phyloP scores from a whole-genome alignment of 83 land plant genomes.

The Picea mariana region DNA sequence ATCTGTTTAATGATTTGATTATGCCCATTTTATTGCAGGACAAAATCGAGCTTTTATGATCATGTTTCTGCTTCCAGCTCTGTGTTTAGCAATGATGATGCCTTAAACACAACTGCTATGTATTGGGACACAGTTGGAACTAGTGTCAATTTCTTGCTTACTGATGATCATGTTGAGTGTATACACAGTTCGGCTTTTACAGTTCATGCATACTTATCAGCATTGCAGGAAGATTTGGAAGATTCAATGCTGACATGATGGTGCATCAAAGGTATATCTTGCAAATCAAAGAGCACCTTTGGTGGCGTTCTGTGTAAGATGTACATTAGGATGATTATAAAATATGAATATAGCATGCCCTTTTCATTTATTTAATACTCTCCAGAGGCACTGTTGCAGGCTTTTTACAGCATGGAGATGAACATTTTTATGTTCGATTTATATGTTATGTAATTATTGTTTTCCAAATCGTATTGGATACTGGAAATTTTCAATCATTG shows the following conservation, averaged over 20 bases:
- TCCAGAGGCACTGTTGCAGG: not conserved
- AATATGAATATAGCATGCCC: not conserved
- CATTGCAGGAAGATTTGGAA: not conserved
- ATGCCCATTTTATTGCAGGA: conserved; percentile 3
- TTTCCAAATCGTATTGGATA: not conserved
- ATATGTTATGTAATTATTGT: conserved; percentile 11
- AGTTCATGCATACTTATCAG: conserved; percentile 4
- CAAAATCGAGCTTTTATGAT: not conserved
- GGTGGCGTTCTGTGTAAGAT: conserved; percentile 2
- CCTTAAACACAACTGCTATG: not conserved
- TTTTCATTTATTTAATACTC: conserved; percentile 1
- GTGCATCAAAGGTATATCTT: not conserved
- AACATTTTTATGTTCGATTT: conserved; percentile 7
- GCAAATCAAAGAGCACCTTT: not conserved
- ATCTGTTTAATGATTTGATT: not conserved
- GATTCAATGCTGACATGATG: conserved; percentile 5
- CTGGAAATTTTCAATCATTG: conserved; percentile 3
- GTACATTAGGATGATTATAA: not conserved
- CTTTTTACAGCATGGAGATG: not conserved
- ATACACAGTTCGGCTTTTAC: conserved; percentile 11
- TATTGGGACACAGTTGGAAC: conserved; percentile 1
- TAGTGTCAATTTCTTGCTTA: not conserved
- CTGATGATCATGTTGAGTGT: conserved; percentile 12
- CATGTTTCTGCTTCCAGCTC: not conserved
- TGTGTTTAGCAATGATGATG: conserved; percentile 9